These are phyloP conservation scores for Hyaloscypha variabilis DNA, from an alignment of 495 filamentous ascomycete genomes.

Conservation along the genomic window DNA sequence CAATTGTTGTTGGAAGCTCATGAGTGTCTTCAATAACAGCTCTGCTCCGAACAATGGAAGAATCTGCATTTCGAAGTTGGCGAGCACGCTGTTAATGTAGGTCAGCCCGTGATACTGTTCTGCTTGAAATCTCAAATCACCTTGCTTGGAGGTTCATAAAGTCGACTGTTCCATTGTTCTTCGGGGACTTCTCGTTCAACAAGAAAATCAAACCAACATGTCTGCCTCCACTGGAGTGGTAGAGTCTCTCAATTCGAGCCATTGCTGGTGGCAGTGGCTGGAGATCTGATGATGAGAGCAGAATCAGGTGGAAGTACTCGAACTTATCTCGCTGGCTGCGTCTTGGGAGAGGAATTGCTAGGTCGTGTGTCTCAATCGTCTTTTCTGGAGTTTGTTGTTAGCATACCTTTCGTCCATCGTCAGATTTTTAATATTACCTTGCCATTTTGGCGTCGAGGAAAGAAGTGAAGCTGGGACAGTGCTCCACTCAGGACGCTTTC, in stretches of 20 bases:
- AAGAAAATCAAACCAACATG: slow-evolving; percentile 57
- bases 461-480: slow-evolving; percentile 47
- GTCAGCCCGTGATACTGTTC: neutral
- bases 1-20: slow-evolving; percentile 29
- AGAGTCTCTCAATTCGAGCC: slow-evolving; percentile 53
- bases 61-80: slow-evolving; percentile 31
- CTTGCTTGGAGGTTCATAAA: slow-evolving; percentile 49
- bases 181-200: slow-evolving; percentile 37
- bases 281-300: slow-evolving; percentile 55
- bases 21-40: slow-evolving; percentile 31
- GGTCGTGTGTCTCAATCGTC: slow-evolving; percentile 53
- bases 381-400: slow-evolving; percentile 41
- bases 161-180: slow-evolving; percentile 29
- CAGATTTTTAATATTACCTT: slow-evolving; percentile 41
- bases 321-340: slow-evolving; percentile 20
- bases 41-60: slow-evolving; percentile 39
- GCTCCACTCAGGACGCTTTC: slow-evolving; percentile 53
- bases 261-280: slow-evolving; percentile 28
- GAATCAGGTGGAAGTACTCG: slow-evolving; percentile 46
- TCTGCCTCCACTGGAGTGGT: slow-evolving; percentile 40
- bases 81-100: slow-evolving; percentile 18
- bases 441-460: slow-evolving; percentile 41
- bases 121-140: slow-evolving; percentile 17
- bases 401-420: neutral
- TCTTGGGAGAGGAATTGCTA: slow-evolving; percentile 47